These are phyloP conservation scores for Metschnikowia henanensis DNA, from an alignment of 805 yeast species.

Conservation along the genomic window DNA sequence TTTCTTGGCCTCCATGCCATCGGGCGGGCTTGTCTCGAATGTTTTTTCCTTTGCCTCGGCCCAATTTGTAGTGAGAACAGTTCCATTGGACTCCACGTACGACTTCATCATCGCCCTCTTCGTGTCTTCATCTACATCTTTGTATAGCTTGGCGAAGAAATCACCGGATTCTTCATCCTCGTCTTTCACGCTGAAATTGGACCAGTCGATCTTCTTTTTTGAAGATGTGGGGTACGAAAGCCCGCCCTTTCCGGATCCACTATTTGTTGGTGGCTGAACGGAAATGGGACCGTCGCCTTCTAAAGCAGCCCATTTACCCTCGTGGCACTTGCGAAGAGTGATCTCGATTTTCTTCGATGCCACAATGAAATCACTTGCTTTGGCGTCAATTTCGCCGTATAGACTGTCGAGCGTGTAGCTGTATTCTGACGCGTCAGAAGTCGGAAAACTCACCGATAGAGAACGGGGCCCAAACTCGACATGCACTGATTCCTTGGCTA, in stretches of 20 bases:
- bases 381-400: conserved; percentile 49
- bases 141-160: conserved; percentile 75
- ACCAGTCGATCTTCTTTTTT: conserved; percentile 68
- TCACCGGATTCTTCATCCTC: conserved; percentile 47
- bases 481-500: conserved; percentile 49
- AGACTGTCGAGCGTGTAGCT: conserved; percentile 56
- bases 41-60: conserved; percentile 67
- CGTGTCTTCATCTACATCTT: conserved; percentile 83
- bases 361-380: conserved; percentile 46
- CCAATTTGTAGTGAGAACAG: conserved; percentile 94
- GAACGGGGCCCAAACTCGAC: conserved; percentile 40
- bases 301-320: conserved; percentile 55
- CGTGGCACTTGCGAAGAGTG: conserved; percentile 47
- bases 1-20: conserved; percentile 61
- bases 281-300: conserved; percentile 29
- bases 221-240: conserved; percentile 63
- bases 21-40: conserved; percentile 73
- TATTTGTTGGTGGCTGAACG: background rate
- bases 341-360: conserved; percentile 78
- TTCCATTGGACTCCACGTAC: conserved; percentile 90
- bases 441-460: conserved; percentile 47
- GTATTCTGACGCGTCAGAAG: conserved; percentile 53
- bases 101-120: conserved; percentile 96
- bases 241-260: conserved; percentile 10
- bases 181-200: conserved; percentile 45